Conservation (phyloP, 2,329 filamentous ascomycete species). For the Trichoderma polysporum region DNA sequence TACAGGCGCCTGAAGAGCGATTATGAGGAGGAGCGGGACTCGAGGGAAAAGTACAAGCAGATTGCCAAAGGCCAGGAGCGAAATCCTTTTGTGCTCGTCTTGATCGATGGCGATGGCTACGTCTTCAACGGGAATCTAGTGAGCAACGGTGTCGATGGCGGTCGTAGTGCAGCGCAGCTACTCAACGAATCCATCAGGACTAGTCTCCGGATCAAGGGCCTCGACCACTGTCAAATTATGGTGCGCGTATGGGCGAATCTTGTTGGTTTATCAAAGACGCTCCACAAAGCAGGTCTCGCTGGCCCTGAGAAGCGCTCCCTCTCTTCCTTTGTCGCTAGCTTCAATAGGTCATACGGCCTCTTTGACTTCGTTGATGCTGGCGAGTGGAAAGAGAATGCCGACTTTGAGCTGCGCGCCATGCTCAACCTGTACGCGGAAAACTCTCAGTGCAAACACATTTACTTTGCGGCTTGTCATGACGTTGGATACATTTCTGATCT, state of each 20-base stretch:
- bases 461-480: slow-evolving; percentile 63
- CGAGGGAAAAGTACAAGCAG: slow-evolving; percentile 55
- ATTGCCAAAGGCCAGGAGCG: slow-evolving; percentile 49
- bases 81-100: slow-evolving; percentile 59
- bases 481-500: slow-evolving; percentile 51
- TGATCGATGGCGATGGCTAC: slow-evolving; percentile 64
- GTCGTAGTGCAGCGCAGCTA: slow-evolving; percentile 53
- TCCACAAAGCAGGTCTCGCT: slow-evolving; percentile 46
- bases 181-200: slow-evolving; percentile 52
- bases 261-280: slow-evolving; percentile 49
- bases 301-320: slow-evolving; percentile 57
- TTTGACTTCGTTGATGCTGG: slow-evolving; percentile 64
- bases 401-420: slow-evolving; percentile 57
- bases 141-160: slow-evolving; percentile 51
- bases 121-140: slow-evolving; percentile 50
- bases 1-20: slow-evolving; percentile 57
- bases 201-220: slow-evolving; percentile 46
- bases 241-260: slow-evolving; percentile 58
- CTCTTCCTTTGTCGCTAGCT: slow-evolving; percentile 54
- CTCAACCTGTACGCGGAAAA: slow-evolving; percentile 55
- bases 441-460: slow-evolving; percentile 62
- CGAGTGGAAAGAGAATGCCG: slow-evolving; percentile 58
- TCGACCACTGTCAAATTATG: slow-evolving; percentile 53
- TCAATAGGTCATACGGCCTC: slow-evolving; percentile 56
- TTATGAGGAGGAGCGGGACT: slow-evolving; percentile 56